phyloP scores from a whole-genome alignment of 2,329 filamentous ascomycete species.

The Xylaria sp. region DNA sequence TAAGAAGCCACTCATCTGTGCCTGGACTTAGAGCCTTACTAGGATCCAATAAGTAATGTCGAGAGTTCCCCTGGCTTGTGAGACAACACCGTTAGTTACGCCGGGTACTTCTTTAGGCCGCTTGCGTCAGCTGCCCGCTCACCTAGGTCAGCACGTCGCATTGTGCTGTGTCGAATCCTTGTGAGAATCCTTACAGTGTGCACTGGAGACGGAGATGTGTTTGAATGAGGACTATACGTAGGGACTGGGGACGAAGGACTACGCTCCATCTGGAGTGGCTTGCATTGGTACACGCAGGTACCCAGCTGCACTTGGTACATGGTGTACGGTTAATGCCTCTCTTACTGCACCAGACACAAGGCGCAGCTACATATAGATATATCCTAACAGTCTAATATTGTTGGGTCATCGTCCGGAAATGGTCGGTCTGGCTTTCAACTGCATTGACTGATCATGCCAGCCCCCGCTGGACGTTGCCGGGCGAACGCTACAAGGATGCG shows the following conservation, averaged over 20 bases:
- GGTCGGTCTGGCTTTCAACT: background rate
- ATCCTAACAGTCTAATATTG: background rate
- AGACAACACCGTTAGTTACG: conserved; percentile 26
- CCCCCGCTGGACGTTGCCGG: conserved; percentile 11
- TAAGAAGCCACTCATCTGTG: background rate
- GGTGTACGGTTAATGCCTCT: conserved; percentile 10
- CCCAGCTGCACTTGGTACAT: conserved; percentile 20
- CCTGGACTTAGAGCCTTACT: background rate
- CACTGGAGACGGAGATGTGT: background rate
- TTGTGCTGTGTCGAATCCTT: conserved; percentile 21
- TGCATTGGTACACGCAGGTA: conserved; percentile 35
- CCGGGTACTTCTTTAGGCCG: conserved; percentile 6
- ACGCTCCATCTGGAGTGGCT: conserved; percentile 29
- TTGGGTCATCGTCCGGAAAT: conserved; percentile 10
- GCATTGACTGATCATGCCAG: background rate
- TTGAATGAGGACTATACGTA: no score
- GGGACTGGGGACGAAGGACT: background rate
- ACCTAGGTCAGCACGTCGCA: conserved; percentile 33
- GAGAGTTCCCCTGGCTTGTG: conserved; percentile 28
- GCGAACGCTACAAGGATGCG: conserved; percentile 11
- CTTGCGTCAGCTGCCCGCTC: conserved; percentile 25
- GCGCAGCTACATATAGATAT: conserved; percentile 1
- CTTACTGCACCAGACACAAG: background rate
- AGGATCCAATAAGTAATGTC: conserved; percentile 16
- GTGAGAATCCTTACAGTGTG: conserved; percentile 13